These are phyloP conservation scores for Tubosaeta brunneosetosa DNA, from an alignment of 768 basidiomycete species.

Conservation along the genomic window DNA sequence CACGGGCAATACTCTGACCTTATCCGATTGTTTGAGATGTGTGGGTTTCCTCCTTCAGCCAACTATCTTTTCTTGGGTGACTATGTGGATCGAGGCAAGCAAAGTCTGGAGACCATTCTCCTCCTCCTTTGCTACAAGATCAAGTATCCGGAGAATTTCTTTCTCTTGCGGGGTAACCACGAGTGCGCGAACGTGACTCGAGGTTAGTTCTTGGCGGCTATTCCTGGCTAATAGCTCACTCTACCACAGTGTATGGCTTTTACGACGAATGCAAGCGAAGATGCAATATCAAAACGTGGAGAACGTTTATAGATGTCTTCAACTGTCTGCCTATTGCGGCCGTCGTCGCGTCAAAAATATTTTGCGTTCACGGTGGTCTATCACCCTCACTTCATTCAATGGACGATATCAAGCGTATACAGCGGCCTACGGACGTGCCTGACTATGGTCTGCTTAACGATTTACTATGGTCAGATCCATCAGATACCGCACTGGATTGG, in stretches of 20 bases:
- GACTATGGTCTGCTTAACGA: slow-evolving; percentile 98
- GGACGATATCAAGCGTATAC: slow-evolving; percentile 98
- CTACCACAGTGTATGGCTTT: slow-evolving; percentile 84
- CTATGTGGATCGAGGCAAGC: slow-evolving; percentile 98
- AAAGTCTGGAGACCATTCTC: slow-evolving; percentile 96
- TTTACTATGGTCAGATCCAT: slow-evolving; percentile 96
- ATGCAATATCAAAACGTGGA: slow-evolving; percentile 99
- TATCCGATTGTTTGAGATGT: slow-evolving; percentile 98
- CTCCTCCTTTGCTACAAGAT: slow-evolving; percentile 98
- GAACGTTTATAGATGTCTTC: slow-evolving; percentile 99
- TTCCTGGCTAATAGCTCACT: slow-evolving; percentile 18
- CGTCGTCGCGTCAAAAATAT: slow-evolving; percentile 98
- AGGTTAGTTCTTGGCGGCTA: slow-evolving; percentile 50
- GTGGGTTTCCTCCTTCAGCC: slow-evolving; percentile 93
- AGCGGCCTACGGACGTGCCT: slow-evolving; percentile 96
- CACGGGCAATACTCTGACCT: slow-evolving; percentile 99
- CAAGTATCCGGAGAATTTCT: slow-evolving; percentile 99
- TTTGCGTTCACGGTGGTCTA: slow-evolving; percentile 96
- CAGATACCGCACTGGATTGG: slow-evolving; percentile 97
- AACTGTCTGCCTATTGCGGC: slow-evolving; percentile 98
- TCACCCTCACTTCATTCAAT: slow-evolving; percentile 90
- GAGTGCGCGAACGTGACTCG: slow-evolving; percentile 99
- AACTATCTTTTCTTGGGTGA: slow-evolving; percentile 99
- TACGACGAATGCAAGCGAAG: slow-evolving; percentile 99
- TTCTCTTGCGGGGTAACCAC: slow-evolving; percentile 95